Percentiles rank a stretch among this genome's conserved stretches.
Evolutionary conservation across 202 grass and related monocot species (phyloP).

Genomic region (Schoenoplectus tabernaemontani): DNA sequence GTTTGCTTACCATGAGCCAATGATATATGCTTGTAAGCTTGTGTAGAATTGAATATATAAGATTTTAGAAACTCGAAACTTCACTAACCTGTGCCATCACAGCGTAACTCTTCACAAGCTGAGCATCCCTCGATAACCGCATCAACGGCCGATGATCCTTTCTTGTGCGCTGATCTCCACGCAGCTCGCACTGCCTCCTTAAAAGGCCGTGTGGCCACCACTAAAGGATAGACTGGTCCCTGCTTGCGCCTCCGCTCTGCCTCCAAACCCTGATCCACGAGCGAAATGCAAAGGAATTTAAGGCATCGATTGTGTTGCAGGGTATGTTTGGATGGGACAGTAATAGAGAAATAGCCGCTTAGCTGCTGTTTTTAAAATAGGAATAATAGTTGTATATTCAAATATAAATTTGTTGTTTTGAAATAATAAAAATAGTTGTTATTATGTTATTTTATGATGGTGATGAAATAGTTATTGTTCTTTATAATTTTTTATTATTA

Average conservation of each 20-base stretch:
- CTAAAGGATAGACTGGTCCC: slow-evolving; percentile 33
- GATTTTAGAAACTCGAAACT: neutral
- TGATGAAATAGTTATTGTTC: too few species aligned
- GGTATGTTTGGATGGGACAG: too few species aligned
- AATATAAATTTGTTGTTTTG: too few species aligned
- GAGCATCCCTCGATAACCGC: slow-evolving; percentile 65
- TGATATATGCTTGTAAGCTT: neutral
- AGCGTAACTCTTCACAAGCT: slow-evolving; percentile 80
- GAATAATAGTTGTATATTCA: too few species aligned
- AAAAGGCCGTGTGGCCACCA: slow-evolving; percentile 83
- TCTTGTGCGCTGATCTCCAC: slow-evolving; percentile 33
- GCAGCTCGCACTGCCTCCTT: slow-evolving; percentile 54
- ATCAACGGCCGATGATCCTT: slow-evolving; percentile 47
- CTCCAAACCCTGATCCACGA: slow-evolving; percentile 24
- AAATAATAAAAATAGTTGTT: too few species aligned
- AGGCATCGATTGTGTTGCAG: neutral
- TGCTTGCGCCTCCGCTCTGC: neutral
- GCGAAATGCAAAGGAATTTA: neutral
- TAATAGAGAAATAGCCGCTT: too few species aligned
- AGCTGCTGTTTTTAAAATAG: too few species aligned
- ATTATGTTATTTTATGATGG: too few species aligned
- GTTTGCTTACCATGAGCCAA: neutral
- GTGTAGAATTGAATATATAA: neutral
- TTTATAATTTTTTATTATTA: too few species aligned
- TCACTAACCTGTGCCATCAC: slow-evolving; percentile 69